Evolutionary conservation across 345 rosid species (phyloP).

Genomic region (Camelina hispida): DNA sequence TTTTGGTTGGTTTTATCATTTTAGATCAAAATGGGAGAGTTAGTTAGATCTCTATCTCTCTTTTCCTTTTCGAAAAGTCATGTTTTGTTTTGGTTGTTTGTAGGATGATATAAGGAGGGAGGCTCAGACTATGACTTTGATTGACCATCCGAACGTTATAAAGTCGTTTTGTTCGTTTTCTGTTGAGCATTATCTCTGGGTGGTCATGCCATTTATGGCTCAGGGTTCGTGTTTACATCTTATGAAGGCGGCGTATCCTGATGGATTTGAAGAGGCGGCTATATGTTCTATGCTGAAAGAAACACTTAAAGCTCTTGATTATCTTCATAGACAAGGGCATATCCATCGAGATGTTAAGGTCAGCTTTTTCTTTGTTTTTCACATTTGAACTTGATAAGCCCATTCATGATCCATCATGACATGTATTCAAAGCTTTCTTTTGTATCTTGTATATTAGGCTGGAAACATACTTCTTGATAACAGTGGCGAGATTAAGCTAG

Average conservation of each 20-base stretch:
- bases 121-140: slow-evolving; percentile 94
- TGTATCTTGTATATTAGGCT: slow-evolving; percentile 59
- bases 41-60: not conserved
- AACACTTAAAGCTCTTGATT: slow-evolving; percentile 85
- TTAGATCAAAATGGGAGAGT: not conserved
- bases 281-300: slow-evolving; percentile 86
- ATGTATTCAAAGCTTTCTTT: not conserved
- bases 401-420: not conserved
- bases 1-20: not conserved
- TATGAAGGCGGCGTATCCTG: slow-evolving; percentile 88
- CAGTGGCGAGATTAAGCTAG: slow-evolving; percentile 81
- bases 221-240: slow-evolving; percentile 98
- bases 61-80: not conserved
- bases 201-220: slow-evolving; percentile 97
- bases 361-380: not conserved
- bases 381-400: not conserved
- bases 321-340: slow-evolving; percentile 98
- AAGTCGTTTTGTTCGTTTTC: slow-evolving; percentile 88
- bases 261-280: slow-evolving; percentile 89
- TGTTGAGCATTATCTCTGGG: slow-evolving; percentile 86
- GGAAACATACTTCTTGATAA: slow-evolving; percentile 90
- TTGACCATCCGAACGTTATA: slow-evolving; percentile 93
- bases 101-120: slow-evolving; percentile 96
- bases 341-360: slow-evolving; percentile 99
- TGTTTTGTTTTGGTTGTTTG: slow-evolving; percentile 10